Base-by-base conservation (phyloP, 1,284 basidiomycete species). In the Moniliophthora roreri region DNA sequence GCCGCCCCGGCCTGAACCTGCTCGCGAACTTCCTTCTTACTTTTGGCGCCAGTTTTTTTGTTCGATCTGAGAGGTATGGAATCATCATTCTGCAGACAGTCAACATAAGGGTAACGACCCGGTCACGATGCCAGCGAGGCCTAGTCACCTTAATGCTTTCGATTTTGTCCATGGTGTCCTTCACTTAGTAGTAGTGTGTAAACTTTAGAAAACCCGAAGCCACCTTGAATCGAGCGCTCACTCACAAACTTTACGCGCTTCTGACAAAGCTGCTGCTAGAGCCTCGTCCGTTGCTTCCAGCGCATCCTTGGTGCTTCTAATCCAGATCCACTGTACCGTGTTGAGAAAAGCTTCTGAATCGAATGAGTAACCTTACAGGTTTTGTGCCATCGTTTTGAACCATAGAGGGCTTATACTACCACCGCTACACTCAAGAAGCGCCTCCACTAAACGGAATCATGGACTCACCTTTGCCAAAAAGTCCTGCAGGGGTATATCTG, bases 11-110 rank as follows among this genome's bases (percentile, higher is more conserved):
- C 66, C 70, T 87, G 86, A 4, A 84, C 84, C 69, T 82, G 72
- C 65, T 89, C 87, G 34, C 85, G 78, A 9, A 85, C 66, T 66
- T 89, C 85, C 64, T 87, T 89, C 67, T 89, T 89, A 62, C 84
- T 85, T 66, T 78, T 84, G 0, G 76, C 73, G 2, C 85, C 86
- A 32, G 81, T 82, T 66, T 87, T 89, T 68, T 88, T 89, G 63
- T 74, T 89, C 7, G 80, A 77, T 7, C 84, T 81, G 7, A 76
- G 51, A 11, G 87, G 87, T 39, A 89, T 88, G 0, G 81, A 76
- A 3, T 69, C 64, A 54, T 89, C 84, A 46, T 85, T 82, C 85
- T 89, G 42, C 13, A 26, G 16, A 15, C n/a, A 35, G 11, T 21
- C 28, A 36, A 39, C 9, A 18, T 34, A 23, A 32, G 32, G 48